Evolutionary conservation across 148 eudicot species (phyloP), one percentile per base, ranked within the genome.

Genomic region (Suaeda aralocaspica): DNA sequence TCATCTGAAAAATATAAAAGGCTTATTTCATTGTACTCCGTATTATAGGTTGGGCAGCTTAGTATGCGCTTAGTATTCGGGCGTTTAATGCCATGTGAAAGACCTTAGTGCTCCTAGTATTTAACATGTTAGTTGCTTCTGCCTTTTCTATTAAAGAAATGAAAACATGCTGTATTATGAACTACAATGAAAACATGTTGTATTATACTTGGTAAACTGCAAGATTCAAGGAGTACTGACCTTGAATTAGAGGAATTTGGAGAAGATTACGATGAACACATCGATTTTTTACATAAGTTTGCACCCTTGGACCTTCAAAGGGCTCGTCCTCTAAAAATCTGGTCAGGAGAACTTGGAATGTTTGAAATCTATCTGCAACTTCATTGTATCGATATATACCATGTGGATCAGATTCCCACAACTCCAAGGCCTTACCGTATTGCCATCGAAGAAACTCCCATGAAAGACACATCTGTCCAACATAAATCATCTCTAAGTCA

Each of bases 381-480:
- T 86, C 90, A 61, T 91, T 94, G 19, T 84, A 94, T 22, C 53
- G 73, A 18, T 77, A 79, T 1, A 76, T 29, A 12, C 82, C 79
- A 64, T 76, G 91, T 2, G 89, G 89, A 61, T 88, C 95, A 0
- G 87, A 76, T 49, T 89, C 96, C 97, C 93, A 91, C 7, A 94
- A 48, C 33, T 92, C 90, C 76, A 91, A 67, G 73, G 97, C 97
- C 79, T 89, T 89, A 42, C 82, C 91, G 72, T 94, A 89, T 73
- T 94, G 88, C 99, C 99, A 94, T 29, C 83, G 87, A 13, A 94
- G 78, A 57, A 94, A 81, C 70, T 94, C 99, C 99, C 99, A 94
- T 0, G 99, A 94, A 60, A 94, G 91, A 72, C 99, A 91, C 91
- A 89, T 83, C 34, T 94, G 99, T 18, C 99, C 93, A 11, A 94